Conservation (phyloP, 176 grass and related monocot species). For the bread wheat (Triticum aestivum) region IWGSC_CS_RefSeq_v2.1 NC_057807.1:610411360-610411859, state of each 20-base stretch:
- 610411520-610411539: background rate
- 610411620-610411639: background rate
- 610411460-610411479: background rate
- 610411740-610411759: no score
- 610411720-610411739: no score
- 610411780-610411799: no score
- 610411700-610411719: no score
- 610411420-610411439: background rate
- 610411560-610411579: background rate
- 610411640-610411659: background rate
- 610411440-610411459: background rate
- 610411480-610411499: background rate
- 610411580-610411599: background rate
- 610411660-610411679: no score
- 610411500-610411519: background rate
- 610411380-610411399: background rate
- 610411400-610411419: background rate
- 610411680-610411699: no score
- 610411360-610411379: background rate
- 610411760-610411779: no score
- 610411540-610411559: background rate
- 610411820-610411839: no score
- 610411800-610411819: no score
- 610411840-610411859: no score
- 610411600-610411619: background rate